A percentile compares a stretch with the other conserved stretches of the same genome.
These are phyloP conservation scores for Daldinia decipiens DNA, from an alignment of 495 filamentous ascomycete genomes.

Conservation along the genomic window DNA sequence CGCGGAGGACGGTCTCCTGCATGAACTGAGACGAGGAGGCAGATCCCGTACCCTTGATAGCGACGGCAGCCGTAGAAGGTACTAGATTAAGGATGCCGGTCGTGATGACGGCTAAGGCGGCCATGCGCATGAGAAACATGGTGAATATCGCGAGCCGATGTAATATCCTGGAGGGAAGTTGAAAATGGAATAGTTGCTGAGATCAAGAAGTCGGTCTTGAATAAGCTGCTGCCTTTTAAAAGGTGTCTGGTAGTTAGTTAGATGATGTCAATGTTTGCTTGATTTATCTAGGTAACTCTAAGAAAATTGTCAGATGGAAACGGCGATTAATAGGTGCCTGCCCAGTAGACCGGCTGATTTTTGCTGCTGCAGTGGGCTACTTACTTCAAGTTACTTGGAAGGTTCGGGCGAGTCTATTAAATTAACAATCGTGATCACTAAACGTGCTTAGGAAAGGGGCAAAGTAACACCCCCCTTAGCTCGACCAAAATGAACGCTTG, in stretches of 20 bases:
- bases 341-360: background rate
- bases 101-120: conserved; percentile 11
- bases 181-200: background rate
- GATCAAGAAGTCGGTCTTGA: background rate
- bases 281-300: background rate
- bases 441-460: background rate
- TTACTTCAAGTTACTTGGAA: background rate
- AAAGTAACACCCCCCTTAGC: background rate
- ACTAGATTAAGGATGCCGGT: conserved; percentile 11
- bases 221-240: background rate
- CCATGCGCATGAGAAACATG: conserved; percentile 26
- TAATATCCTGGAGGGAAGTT: background rate
- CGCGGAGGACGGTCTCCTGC: conserved; percentile 7
- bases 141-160: background rate
- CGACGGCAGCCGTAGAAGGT: background rate
- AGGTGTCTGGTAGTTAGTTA: background rate
- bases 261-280: conserved; percentile 1
- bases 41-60: background rate
- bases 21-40: background rate
- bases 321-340: background rate
- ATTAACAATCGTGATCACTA: background rate
- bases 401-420: background rate
- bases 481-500: background rate
- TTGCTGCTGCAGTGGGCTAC: background rate
- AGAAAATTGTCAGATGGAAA: background rate